A percentile compares a stretch with the other conserved stretches of the same genome.
Conservation (phyloP, 2,329 filamentous ascomycete species). For the Zymoseptoria tritici region DNA sequence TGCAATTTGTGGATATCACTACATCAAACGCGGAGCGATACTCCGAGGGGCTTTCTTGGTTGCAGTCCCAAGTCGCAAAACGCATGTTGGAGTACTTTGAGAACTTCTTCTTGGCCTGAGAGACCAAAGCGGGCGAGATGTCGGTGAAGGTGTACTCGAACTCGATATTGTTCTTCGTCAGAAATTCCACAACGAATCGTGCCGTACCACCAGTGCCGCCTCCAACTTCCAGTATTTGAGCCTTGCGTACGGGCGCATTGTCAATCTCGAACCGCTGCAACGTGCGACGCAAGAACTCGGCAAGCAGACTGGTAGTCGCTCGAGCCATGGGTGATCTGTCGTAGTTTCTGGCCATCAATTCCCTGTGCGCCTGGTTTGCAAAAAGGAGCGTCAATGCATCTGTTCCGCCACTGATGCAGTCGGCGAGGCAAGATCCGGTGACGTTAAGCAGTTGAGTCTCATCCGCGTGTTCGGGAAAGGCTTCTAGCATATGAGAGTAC, state of each 20-base stretch:
- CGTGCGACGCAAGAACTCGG: constrained; percentile 1
- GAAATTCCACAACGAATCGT: constrained; percentile 20
- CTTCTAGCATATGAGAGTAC: constrained; percentile 1
- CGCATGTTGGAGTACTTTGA: constrained; percentile 14
- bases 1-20: constrained; percentile 30
- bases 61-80: constrained; percentile 22
- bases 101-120: background rate
- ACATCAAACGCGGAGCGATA: constrained; percentile 27
- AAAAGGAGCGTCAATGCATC: constrained; percentile 6
- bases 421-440: constrained; percentile 5
- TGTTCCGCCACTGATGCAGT: constrained; percentile 1
- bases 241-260: background rate
- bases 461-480: constrained; percentile 5
- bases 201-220: constrained; percentile 41
- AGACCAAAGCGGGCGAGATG: constrained; percentile 29
- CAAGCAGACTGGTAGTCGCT: constrained; percentile 3
- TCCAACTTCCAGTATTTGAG: constrained; percentile 38
- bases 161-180: constrained; percentile 19
- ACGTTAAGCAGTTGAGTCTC: constrained; percentile 5
- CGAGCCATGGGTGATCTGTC: constrained; percentile 4
- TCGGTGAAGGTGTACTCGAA: constrained; percentile 42
- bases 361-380: background rate
- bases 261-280: background rate
- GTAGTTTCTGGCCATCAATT: constrained; percentile 5
- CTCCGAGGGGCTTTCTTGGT: constrained; percentile 20